Evolutionary conservation across 139 green algal species (phyloP), one percentile per base, ranked within the genome.

Genomic region (Chlamydomonas eustigma): DNA sequence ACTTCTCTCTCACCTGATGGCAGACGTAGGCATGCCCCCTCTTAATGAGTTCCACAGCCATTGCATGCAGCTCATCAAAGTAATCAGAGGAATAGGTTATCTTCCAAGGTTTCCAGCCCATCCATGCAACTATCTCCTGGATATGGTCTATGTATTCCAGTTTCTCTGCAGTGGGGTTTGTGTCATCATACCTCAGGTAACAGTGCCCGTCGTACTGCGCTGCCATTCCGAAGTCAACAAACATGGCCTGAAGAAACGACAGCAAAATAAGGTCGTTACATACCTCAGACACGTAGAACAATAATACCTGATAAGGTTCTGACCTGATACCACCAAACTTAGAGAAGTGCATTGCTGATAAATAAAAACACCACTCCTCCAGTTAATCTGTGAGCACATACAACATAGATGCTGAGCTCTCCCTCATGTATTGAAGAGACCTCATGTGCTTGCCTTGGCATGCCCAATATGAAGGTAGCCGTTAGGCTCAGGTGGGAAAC

Each of bases 111-210:
- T 87, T 88, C 93, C 95, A 98, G 8, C 95, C 95, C 84, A 98
- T 90, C 96, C 95, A 98, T 0, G 71, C 28, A 6, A 97, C 89
- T 79, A 98, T 98, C 71, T 98, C 92, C 84, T 86, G 37, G 74
- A 99, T 98, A 83, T 98, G 94, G 39, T 96, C 87, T 69, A 99
- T 99, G 88, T 97, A 99, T 87, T 99, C 95, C 81, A 91, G 83
- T 86, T 98, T 98, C 87, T 99, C 96, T 3, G 96, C 94, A 75
- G 96, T 91, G 0, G 96, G 96, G 88, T 99, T 99, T 69, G 96
- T 99, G 87, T 99, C 93, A 33, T 98, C 95, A 79, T 90, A 98
- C 39, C 95, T 86, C 73, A 99, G 87, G 85, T 93, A 95, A 90
- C 96, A 99, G 32, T 82, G 37, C 33, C 95, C 95, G 50, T 78